Evolutionary conservation across 2,329 filamentous ascomycete species (phyloP).

Genomic region (Fusarium sp.): DNA sequence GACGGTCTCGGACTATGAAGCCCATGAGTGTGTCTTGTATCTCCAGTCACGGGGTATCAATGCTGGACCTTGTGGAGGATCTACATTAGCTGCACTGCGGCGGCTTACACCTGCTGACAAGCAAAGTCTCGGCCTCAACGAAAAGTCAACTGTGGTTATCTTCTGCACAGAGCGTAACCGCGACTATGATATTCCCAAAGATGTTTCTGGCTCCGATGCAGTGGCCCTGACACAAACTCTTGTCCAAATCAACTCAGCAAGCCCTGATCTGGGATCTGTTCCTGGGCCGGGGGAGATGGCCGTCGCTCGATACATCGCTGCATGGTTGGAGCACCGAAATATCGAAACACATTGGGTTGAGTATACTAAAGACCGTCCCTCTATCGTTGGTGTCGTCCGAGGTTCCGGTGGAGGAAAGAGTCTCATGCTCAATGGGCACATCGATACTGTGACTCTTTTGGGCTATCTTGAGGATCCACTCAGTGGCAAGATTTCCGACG

Average conservation of each 20-base stretch:
- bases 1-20: constrained; percentile 72
- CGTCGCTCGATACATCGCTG: constrained; percentile 61
- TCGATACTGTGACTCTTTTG: constrained; percentile 64
- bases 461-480: constrained; percentile 63
- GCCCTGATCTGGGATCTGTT: constrained; percentile 57
- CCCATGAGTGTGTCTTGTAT: constrained; percentile 69
- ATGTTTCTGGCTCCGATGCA: constrained; percentile 58
- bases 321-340: constrained; percentile 65
- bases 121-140: constrained; percentile 54
- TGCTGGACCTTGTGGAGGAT: constrained; percentile 74
- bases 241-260: constrained; percentile 64
- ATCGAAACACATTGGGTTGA: constrained; percentile 66
- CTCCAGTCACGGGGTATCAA: constrained; percentile 62
- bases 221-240: constrained; percentile 60
- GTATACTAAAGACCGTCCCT: constrained; percentile 61
- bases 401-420: constrained; percentile 62
- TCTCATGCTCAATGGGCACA: constrained; percentile 67
- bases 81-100: constrained; percentile 68
- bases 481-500: constrained; percentile 57
- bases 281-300: constrained; percentile 61
- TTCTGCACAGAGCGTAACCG: constrained; percentile 72
- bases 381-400: constrained; percentile 62
- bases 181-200: constrained; percentile 62
- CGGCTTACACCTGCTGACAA: constrained; percentile 58
- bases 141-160: constrained; percentile 71